A percentile compares a stretch with the other conserved stretches of the same genome.
phyloP scores from a whole-genome alignment of 176 grass and related monocot species.

The Rhynchospora breviuscula region DNA sequence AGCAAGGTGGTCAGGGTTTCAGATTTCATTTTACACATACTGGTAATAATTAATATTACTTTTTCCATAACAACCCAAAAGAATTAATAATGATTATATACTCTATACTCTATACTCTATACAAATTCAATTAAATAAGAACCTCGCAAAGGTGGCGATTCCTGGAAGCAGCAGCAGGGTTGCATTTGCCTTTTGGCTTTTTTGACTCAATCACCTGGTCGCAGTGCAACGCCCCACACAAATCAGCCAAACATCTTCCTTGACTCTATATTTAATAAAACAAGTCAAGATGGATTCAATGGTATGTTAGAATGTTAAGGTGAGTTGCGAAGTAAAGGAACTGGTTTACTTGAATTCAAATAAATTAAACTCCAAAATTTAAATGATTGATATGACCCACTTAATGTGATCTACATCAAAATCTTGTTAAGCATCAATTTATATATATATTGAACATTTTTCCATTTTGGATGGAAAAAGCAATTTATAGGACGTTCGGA shows the following conservation, averaged over 20 bases:
- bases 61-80: neutral
- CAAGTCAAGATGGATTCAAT: neutral
- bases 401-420: no score
- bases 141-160: conserved; percentile 98
- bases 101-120: neutral
- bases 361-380: no score
- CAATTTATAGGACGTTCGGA: no score
- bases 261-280: conserved; percentile 36
- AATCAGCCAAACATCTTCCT: conserved; percentile 89
- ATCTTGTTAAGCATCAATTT: no score
- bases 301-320: neutral
- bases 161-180: conserved; percentile 68
- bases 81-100: neutral
- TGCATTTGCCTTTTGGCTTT: conserved; percentile 91
- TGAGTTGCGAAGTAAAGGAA: no score
- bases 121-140: conserved; percentile 29
- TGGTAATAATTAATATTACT: neutral
- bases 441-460: no score
- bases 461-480: no score
- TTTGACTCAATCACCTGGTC: conserved; percentile 71
- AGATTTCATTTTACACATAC: neutral
- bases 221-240: conserved; percentile 86
- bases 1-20: neutral
- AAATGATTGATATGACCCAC: no score
- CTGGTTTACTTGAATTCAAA: no score